Conservation (phyloP, 352 stramenopile species). For the Globisporangium mamillatum region DNA sequence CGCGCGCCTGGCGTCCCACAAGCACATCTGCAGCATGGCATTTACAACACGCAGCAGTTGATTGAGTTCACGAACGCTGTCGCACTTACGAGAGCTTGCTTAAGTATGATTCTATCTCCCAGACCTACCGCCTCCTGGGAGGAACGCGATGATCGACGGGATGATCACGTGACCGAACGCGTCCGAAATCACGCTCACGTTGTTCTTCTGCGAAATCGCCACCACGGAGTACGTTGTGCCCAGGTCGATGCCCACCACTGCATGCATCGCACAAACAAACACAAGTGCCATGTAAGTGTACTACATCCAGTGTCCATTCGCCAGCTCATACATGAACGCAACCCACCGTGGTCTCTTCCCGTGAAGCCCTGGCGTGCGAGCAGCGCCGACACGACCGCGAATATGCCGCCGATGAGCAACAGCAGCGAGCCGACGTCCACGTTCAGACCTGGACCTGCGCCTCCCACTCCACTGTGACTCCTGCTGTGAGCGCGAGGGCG, state of each 20-base stretch:
- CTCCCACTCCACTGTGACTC: neutral
- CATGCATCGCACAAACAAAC: neutral
- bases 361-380: constrained; percentile 58
- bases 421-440: constrained; percentile 38
- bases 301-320: too few relatives aligned
- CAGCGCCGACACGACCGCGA: constrained; percentile 42
- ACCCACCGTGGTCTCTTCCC: constrained; percentile 47
- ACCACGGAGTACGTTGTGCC: constrained; percentile 81
- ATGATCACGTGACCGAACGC: constrained; percentile 42
- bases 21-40: constrained; percentile 27
- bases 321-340: neutral
- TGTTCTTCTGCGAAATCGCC: constrained; percentile 60
- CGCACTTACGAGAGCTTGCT: too few relatives aligned
- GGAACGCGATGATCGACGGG: constrained; percentile 66
- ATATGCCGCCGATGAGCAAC: constrained; percentile 34
- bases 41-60: neutral
- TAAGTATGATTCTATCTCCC: too few relatives aligned
- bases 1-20: constrained; percentile 45
- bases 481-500: neutral
- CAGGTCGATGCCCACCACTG: constrained; percentile 71
- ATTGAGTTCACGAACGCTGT: too few relatives aligned
- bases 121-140: constrained; percentile 37
- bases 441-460: constrained; percentile 1
- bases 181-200: constrained; percentile 63
- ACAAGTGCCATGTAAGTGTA: too few relatives aligned